These are phyloP conservation scores for Heracleum sosnowskyi DNA, from an alignment of 129 eudicot genomes.

Conservation along the genomic window DNA sequence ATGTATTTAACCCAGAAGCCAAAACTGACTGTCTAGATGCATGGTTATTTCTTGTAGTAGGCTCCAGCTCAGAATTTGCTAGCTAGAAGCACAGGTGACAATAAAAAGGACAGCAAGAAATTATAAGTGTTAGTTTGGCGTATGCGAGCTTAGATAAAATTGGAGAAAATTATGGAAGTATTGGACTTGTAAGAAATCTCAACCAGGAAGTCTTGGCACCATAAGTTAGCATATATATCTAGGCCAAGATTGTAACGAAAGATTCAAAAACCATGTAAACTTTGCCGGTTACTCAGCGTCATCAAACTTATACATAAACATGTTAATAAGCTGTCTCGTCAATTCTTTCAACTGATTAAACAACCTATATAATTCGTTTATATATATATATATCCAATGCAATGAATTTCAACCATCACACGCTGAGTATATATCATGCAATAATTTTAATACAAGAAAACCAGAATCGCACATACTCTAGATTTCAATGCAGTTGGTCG, in stretches of 20 bases:
- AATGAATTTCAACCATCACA: not conserved
- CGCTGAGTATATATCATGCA: not conserved
- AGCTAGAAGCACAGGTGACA: conserved; percentile 40
- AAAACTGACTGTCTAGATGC: conserved; percentile 53
- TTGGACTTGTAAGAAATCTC: not conserved
- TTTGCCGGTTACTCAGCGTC: not conserved
- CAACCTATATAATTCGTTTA: not conserved
- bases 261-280: not conserved
- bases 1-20: conserved; percentile 48
- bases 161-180: not conserved
- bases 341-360: not conserved
- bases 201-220: not conserved
- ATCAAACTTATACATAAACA: not conserved
- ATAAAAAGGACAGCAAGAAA: conserved; percentile 6
- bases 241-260: not conserved
- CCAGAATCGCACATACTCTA: conserved; percentile 51
- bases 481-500: conserved; percentile 65
- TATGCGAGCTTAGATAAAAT: not conserved
- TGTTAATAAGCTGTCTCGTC: not conserved
- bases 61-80: conserved; percentile 61
- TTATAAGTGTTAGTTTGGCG: not conserved
- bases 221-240: not conserved
- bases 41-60: conserved; percentile 39
- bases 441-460: not conserved
- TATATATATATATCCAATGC: not conserved